Evolutionary conservation across 2,329 filamentous ascomycete species (phyloP).

Genomic region (Colletotrichum graminicola): DNA sequence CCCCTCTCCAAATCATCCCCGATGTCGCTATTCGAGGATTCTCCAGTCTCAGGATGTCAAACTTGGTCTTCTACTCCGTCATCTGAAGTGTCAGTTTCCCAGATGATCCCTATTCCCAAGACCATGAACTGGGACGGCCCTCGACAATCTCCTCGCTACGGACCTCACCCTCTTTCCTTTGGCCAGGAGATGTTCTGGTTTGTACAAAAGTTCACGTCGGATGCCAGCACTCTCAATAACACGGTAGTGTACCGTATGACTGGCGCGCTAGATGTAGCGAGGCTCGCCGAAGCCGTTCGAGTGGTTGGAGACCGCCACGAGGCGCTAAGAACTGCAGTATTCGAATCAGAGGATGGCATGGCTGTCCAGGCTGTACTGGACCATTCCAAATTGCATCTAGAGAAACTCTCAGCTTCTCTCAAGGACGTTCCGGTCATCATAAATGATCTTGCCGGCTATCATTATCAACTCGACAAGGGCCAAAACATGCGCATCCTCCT

Average conservation of each 20-base stretch:
- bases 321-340: neutral
- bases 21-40: too few relatives aligned
- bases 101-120: too few relatives aligned
- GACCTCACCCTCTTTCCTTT: neutral
- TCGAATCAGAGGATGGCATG: neutral
- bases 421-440: neutral
- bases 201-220: neutral
- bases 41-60: too few relatives aligned
- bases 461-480: neutral
- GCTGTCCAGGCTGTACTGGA: neutral
- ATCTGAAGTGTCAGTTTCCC: too few relatives aligned
- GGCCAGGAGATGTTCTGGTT: conserved; percentile 10
- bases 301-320: neutral
- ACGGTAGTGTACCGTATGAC: neutral
- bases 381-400: neutral
- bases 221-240: conserved; percentile 5
- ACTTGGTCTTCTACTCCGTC: too few relatives aligned
- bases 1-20: too few relatives aligned
- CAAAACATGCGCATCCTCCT: neutral
- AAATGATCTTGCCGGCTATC: neutral
- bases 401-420: neutral
- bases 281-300: neutral
- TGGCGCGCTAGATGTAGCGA: neutral
- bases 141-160: neutral
- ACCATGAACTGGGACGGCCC: too few relatives aligned